A percentile compares a stretch with the other conserved stretches of the same genome.
Conservation (phyloP, 768 basidiomycete species). For the Termitomyces sp. region DNA sequence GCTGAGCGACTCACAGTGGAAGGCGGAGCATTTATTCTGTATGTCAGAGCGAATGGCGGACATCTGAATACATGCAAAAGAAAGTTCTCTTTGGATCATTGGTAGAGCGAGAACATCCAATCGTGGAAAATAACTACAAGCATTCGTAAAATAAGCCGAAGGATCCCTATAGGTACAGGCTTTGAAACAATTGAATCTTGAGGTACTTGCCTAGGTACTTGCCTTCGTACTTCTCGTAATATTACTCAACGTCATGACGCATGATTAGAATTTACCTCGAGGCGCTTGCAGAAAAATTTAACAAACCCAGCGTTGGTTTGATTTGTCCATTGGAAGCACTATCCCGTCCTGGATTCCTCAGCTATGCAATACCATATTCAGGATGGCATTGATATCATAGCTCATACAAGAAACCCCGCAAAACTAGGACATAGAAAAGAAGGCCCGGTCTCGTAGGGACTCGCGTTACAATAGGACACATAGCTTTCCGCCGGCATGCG, state of each 20-base stretch:
- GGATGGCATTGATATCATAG: constrained; percentile 2
- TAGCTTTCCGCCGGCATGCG: constrained; percentile 2
- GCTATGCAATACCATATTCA: not conserved
- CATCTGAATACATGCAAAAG: not conserved
- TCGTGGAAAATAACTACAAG: not conserved
- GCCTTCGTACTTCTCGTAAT: not conserved
- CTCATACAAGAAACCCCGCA: not conserved
- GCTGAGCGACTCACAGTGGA: not conserved
- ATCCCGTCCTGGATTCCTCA: not conserved
- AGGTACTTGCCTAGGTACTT: not conserved
- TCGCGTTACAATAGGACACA: not conserved
- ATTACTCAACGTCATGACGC: not conserved
- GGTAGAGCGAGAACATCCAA: not conserved
- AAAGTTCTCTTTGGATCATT: not conserved
- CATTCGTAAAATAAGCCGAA: not conserved
- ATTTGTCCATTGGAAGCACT: not conserved
- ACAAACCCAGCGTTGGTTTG: not conserved
- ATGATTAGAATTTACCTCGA: not conserved
- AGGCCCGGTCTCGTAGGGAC: not conserved
- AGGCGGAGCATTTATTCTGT: too few species aligned
- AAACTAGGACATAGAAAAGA: not conserved
- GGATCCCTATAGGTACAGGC: not conserved
- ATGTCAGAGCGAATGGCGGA: not conserved
- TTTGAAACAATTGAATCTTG: not conserved
- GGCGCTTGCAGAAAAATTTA: not conserved